A percentile compares a stretch with the other conserved stretches of the same genome.
Conservation (phyloP, 2,329 filamentous ascomycete species). For the Juglanconis juglandina region DNA sequence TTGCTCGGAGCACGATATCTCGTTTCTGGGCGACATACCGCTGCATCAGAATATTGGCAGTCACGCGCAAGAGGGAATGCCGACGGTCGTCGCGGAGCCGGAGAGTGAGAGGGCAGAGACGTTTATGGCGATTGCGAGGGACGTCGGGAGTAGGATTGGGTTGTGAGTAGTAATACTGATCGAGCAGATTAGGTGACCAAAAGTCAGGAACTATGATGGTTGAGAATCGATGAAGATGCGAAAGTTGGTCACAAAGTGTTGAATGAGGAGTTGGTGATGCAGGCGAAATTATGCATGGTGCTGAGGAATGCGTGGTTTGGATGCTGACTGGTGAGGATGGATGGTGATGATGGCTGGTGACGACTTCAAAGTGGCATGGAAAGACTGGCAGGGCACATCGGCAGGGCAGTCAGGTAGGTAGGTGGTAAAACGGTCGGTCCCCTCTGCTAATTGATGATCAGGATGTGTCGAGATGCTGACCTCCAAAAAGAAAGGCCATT, state of each 20-base stretch:
- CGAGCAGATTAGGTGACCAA: not conserved
- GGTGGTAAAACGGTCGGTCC: no score
- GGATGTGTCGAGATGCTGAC: no score
- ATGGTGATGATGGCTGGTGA: no score
- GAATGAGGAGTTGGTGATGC: no score
- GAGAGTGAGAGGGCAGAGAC: slow-evolving; percentile 66
- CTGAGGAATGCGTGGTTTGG: no score
- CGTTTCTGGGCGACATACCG: slow-evolving; percentile 85
- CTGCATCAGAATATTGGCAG: slow-evolving; percentile 82
- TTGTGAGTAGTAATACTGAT: slow-evolving; percentile 19
- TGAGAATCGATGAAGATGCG: not conserved
- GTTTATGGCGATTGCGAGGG: slow-evolving; percentile 68
- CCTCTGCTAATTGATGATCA: not conserved
- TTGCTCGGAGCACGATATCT: slow-evolving; percentile 69
- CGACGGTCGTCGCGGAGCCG: slow-evolving; percentile 85
- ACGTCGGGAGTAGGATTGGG: slow-evolving; percentile 46
- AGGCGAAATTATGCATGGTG: no score
- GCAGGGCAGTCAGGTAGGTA: no score
- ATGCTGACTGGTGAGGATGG: no score
- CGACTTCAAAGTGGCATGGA: no score
- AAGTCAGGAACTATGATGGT: not conserved
- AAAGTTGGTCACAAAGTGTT: no score
- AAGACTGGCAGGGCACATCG: no score
- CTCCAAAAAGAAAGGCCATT: no score
- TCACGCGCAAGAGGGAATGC: slow-evolving; percentile 81